Evolutionary conservation across 2,329 filamentous ascomycete genomes (phyloP), one percentile per base, ranked within the genome.

Genomic region (Aureobasidium leucospermi): DNA sequence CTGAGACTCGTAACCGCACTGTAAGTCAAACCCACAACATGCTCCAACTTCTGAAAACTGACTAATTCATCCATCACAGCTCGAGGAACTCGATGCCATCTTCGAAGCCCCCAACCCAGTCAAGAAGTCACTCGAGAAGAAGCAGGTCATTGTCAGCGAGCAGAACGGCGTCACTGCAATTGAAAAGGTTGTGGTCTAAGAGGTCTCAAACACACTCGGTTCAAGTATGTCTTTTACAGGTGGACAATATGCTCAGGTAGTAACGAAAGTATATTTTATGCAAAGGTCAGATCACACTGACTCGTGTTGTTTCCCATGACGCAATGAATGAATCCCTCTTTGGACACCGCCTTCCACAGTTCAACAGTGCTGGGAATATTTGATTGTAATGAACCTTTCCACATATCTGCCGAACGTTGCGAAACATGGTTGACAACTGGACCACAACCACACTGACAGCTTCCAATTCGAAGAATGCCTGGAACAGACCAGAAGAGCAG

Each of bases 1-100:
- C 74, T 23, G 75, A 78, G 65, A 78, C 75, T 1, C 59, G 53
- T 28, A 59, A 59, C 43, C 67, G 71, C 61, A 76, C 71, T 55
- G 51, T 55, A 55, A 43, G 51, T 53, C 23, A 23, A 41, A 7
- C 3, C 2, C 15, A 2, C 16, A 6, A 11, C 7, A 9, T 1
- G 8, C 5, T 6, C 5, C n/a, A 7, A 9, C 16, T 6, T 9
- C 13, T 39, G 19, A 4, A 49, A 15, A 15, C 6, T 6, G 16
- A 8, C 48, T 52, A 6, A 52, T 15, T 6, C 5, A 2, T 51
- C 3, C 3, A 6, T 51, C 6, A 3, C 8, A 55, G n/a, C 69
- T 78, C 48, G 67, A 68, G 48, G 67, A 68, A 53, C 60, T 68
- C 13, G 63, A 62, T 23, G 63, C 59, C 7, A 63, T 62, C 34